Percentiles rank a stretch among this genome's conserved stretches.
Conservation (phyloP, 2,329 filamentous ascomycete species). For the Exophiala phaeomuriformis region DNA sequence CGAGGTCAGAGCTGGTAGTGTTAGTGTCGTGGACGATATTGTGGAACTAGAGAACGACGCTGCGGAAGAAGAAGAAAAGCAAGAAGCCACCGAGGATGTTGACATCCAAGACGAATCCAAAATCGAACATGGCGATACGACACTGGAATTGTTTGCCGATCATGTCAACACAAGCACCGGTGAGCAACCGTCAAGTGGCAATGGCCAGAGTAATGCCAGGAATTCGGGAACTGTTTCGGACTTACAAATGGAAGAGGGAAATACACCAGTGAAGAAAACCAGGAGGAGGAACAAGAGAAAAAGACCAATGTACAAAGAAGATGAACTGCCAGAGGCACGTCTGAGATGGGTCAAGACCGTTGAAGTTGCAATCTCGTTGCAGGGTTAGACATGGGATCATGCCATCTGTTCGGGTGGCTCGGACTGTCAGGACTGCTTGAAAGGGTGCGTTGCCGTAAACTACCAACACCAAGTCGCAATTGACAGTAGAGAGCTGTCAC, state of each 20-base stretch:
- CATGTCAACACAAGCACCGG: conserved; percentile 5
- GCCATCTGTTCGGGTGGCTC: neutral
- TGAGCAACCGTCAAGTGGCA: neutral
- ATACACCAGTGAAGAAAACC: conserved; percentile 21
- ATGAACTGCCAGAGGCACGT: conserved; percentile 39
- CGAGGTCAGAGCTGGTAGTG: conserved; percentile 48
- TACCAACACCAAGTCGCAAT: no score
- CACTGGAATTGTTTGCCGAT: conserved; percentile 21
- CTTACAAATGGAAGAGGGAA: conserved; percentile 13
- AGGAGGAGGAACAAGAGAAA: conserved; percentile 28
- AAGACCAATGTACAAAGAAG: conserved; percentile 27
- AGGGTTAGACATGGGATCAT: conserved; percentile 14
- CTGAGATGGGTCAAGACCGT: conserved; percentile 44
- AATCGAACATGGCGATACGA: conserved; percentile 23
- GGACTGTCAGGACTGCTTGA: neutral
- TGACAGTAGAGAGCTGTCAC: no score
- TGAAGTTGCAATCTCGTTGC: conserved; percentile 39
- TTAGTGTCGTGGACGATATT: conserved; percentile 55
- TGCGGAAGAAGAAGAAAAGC: conserved; percentile 19
- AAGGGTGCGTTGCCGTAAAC: no score
- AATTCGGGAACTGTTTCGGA: conserved; percentile 1
- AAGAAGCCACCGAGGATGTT: neutral
- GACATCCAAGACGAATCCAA: conserved; percentile 7
- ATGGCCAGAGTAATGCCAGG: neutral
- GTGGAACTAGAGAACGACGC: conserved; percentile 34